Conservation (phyloP, 2,329 filamentous ascomycete genomes). For the Epichloe amarillans region DNA sequence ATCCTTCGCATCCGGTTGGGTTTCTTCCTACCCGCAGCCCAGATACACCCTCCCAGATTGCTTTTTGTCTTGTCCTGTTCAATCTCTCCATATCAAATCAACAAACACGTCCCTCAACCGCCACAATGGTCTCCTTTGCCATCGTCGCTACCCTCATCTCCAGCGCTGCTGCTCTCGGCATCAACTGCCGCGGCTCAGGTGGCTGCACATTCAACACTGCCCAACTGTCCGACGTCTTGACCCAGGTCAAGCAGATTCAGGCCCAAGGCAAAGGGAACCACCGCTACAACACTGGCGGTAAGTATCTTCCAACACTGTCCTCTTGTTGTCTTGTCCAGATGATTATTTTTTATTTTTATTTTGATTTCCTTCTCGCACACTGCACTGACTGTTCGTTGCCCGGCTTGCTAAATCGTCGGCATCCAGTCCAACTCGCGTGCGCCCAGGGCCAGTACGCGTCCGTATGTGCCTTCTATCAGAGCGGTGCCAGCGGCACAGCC, state of each 20-base stretch:
- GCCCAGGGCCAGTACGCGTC: constrained; percentile 6
- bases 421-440: constrained; percentile 9
- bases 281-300: constrained; percentile 6
- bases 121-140: constrained; percentile 1
- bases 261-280: constrained; percentile 7
- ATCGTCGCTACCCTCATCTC: constrained; percentile 4
- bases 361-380: too few relatives aligned
- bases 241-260: constrained; percentile 5
- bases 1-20: too few relatives aligned
- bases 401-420: not conserved
- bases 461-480: constrained; percentile 10
- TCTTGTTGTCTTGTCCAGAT: not conserved
- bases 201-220: constrained; percentile 7
- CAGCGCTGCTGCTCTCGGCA: constrained; percentile 7
- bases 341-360: too few relatives aligned
- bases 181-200: constrained; percentile 10
- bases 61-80: too few relatives aligned
- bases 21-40: too few relatives aligned
- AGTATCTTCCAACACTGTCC: not conserved
- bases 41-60: too few relatives aligned
- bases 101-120: not conserved
- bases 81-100: not conserved
- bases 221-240: constrained; percentile 4
- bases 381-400: not conserved
- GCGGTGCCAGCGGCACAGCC: constrained; percentile 7